A percentile compares a stretch with the other conserved stretches of the same genome.
phyloP scores from a whole-genome alignment of 2,329 filamentous ascomycete species.

The Fusarium haematococcum region DNA sequence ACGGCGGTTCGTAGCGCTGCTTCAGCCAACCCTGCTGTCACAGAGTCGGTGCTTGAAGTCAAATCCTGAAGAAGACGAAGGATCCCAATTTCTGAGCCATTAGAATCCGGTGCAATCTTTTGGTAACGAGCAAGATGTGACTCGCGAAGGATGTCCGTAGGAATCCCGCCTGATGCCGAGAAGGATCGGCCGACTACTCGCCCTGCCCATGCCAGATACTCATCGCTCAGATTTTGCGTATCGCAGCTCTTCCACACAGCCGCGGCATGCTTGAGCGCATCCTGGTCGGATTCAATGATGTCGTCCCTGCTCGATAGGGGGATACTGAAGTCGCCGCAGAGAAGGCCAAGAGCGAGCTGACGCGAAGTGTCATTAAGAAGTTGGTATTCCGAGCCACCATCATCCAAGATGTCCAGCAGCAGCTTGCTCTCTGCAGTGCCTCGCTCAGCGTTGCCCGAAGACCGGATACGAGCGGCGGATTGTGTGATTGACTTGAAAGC shows the following conservation, averaged over 20 bases:
- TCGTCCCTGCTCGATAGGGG: conserved; percentile 64
- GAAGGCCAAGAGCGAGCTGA: conserved; percentile 75
- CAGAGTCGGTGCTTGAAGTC: conserved; percentile 67
- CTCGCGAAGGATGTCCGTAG: conserved; percentile 70
- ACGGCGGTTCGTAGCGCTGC: conserved; percentile 68
- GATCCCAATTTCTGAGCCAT: conserved; percentile 72
- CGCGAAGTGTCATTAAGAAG: conserved; percentile 79
- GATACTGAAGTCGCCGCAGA: conserved; percentile 80
- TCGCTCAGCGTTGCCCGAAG: conserved; percentile 75
- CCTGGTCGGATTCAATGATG: conserved; percentile 74
- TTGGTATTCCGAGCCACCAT: conserved; percentile 70
- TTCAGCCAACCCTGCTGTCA: conserved; percentile 70
- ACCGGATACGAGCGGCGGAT: conserved; percentile 75
- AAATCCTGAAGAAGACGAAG: conserved; percentile 72
- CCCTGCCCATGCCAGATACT: conserved; percentile 87
- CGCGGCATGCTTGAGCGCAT: conserved; percentile 71
- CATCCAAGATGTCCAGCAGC: conserved; percentile 82
- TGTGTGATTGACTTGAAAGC: conserved; percentile 76
- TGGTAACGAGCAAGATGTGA: conserved; percentile 65
- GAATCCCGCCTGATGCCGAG: conserved; percentile 77
- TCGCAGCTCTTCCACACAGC: conserved; percentile 83
- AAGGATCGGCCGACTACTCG: conserved; percentile 87
- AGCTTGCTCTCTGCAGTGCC: conserved; percentile 83
- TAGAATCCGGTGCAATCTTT: conserved; percentile 59
- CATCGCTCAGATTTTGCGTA: conserved; percentile 69